These are phyloP conservation scores for Fusarium concolor DNA, from an alignment of 2,329 filamentous ascomycete species.

Conservation along the genomic window DNA sequence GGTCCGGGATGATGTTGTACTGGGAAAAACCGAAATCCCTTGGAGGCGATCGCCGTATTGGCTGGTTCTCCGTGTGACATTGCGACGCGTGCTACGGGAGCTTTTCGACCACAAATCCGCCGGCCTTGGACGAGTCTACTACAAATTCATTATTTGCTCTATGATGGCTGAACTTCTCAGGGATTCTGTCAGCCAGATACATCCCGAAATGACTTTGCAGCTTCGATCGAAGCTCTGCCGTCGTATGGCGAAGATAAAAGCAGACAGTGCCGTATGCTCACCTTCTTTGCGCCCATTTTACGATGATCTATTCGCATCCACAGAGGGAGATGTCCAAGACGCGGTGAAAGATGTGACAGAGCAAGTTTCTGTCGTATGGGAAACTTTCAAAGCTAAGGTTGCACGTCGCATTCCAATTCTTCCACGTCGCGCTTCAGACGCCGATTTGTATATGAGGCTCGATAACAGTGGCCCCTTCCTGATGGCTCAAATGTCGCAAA, in stretches of 20 bases:
- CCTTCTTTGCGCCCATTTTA: not conserved
- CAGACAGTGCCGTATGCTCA: conserved; percentile 3
- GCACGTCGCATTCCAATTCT: conserved; percentile 57
- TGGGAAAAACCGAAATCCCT: conserved; percentile 59
- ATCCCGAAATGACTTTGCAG: conserved; percentile 36
- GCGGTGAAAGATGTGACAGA: conserved; percentile 28
- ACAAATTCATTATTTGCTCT: conserved; percentile 68
- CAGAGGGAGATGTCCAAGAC: not conserved
- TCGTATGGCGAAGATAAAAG: conserved; percentile 68
- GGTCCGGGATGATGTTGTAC: conserved; percentile 71
- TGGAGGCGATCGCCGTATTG: conserved; percentile 74
- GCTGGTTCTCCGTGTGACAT: conserved; percentile 69
- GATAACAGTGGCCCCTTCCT: conserved; percentile 51
- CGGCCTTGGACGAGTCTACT: conserved; percentile 55
- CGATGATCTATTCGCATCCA: conserved; percentile 5
- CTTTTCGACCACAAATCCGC: conserved; percentile 50
- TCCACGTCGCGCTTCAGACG: conserved; percentile 49
- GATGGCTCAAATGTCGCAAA: conserved; percentile 15
- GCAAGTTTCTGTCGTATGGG: conserved; percentile 54
- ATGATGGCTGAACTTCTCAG: conserved; percentile 61
- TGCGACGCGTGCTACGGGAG: conserved; percentile 62
- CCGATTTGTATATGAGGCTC: conserved; percentile 53
- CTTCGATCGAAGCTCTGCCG: conserved; percentile 64
- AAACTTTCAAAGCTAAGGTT: conserved; percentile 52
- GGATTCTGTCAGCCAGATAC: conserved; percentile 44